Evolutionary conservation across 257 asterid genomes (phyloP).

Genomic region (Coffea eugenioides): DNA sequence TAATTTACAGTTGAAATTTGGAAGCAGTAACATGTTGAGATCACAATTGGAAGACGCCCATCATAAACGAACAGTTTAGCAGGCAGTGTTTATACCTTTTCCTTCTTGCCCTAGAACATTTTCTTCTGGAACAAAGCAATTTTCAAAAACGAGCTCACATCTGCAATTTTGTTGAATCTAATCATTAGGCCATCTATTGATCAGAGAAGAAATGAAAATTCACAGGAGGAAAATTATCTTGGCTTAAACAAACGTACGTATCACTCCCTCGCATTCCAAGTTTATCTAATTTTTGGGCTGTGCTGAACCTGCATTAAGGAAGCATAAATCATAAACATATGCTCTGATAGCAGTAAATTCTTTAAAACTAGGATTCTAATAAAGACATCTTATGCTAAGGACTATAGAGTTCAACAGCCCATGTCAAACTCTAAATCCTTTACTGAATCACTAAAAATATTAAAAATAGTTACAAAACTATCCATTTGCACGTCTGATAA

Average conservation of each 20-base stretch:
- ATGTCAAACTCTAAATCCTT: not conserved
- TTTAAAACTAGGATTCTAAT: not conserved
- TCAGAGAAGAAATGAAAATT: slow-evolving; percentile 10
- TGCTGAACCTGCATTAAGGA: slow-evolving; percentile 73
- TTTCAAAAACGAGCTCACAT: slow-evolving; percentile 97
- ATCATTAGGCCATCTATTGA: slow-evolving; percentile 19
- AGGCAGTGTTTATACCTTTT: slow-evolving; percentile 55
- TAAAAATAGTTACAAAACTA: not conserved
- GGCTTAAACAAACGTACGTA: slow-evolving; percentile 55
- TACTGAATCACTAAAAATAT: not conserved
- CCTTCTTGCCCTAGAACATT: slow-evolving; percentile 94
- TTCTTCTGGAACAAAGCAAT: slow-evolving; percentile 88
- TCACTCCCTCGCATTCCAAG: slow-evolving; percentile 99
- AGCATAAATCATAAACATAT: not conserved
- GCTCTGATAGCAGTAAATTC: not conserved
- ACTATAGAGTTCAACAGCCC: not conserved
- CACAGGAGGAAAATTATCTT: slow-evolving; percentile 13
- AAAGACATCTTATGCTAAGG: not conserved
- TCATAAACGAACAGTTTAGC: not conserved
- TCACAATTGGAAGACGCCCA: not conserved
- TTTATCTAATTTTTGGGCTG: slow-evolving; percentile 98
- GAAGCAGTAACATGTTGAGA: not conserved
- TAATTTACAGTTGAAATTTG: not conserved
- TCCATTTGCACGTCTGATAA: not conserved
- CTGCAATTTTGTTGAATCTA: slow-evolving; percentile 44